Conservation (phyloP, 441 rosid species). For the Pelargonium citronellum region DNA sequence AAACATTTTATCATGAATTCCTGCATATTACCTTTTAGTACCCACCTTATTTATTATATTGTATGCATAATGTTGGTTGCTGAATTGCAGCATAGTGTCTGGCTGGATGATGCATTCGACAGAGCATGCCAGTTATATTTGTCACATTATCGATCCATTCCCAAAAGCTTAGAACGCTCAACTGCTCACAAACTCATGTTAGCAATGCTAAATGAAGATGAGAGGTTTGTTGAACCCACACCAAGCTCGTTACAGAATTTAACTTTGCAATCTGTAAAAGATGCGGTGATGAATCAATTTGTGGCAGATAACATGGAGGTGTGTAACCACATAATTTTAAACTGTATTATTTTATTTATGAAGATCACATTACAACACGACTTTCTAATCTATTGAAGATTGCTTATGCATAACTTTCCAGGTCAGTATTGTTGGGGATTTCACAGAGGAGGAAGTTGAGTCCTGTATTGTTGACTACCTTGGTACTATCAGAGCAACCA, state of each 20-base stretch:
- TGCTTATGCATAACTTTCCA: conserved; percentile 29
- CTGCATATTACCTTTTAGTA: neutral
- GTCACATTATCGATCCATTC: conserved; percentile 92
- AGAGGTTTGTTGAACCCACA: conserved; percentile 93
- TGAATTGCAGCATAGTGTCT: conserved; percentile 88
- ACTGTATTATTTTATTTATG: neutral
- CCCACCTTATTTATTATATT: conserved; percentile 7
- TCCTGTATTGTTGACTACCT: conserved; percentile 82
- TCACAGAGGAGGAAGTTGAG: conserved; percentile 81
- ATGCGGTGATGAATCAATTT: conserved; percentile 96
- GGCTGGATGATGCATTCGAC: conserved; percentile 99
- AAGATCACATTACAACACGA: neutral
- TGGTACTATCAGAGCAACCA: conserved; percentile 75
- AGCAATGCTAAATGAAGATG: conserved; percentile 97
- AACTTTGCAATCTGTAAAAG: conserved; percentile 65
- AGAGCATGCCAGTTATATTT: conserved; percentile 91
- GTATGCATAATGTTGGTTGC: conserved; percentile 26
- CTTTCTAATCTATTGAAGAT: conserved; percentile 19
- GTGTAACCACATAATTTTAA: conserved; percentile 19
- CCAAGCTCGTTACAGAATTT: conserved; percentile 76
- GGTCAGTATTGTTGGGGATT: conserved; percentile 98
- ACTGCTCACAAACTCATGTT: conserved; percentile 98
- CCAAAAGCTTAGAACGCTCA: conserved; percentile 98
- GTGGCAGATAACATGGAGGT: conserved; percentile 98
- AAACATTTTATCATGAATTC: neutral